phyloP scores from a whole-genome alignment of 306 rosid genomes.

The Trifolium subterraneum region DNA sequence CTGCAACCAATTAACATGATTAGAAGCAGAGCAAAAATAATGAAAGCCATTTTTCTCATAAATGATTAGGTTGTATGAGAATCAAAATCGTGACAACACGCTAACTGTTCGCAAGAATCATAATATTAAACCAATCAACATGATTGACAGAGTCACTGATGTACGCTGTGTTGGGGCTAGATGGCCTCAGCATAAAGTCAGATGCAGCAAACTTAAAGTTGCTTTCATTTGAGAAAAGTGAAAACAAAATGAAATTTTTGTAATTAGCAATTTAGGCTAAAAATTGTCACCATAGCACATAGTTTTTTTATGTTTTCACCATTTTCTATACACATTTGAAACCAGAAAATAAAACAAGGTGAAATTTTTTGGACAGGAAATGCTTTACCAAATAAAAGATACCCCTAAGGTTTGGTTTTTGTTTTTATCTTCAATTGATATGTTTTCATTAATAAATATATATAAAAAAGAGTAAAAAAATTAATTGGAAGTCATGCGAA shows the following conservation, averaged over 20 bases:
- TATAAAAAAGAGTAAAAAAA: background rate
- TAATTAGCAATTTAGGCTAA: background rate
- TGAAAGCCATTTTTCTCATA: background rate
- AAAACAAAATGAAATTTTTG: background rate
- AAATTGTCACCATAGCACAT: slow-evolving; percentile 8
- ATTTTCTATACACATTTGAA: background rate
- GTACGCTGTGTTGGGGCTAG: background rate
- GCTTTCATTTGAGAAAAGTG: background rate
- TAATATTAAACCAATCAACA: background rate
- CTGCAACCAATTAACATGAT: slow-evolving; percentile 45
- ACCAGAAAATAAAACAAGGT: slow-evolving; percentile 1
- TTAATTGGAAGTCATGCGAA: background rate
- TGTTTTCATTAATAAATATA: too few relatives aligned
- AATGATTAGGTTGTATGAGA: too few relatives aligned
- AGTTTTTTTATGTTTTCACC: background rate
- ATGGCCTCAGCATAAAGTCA: slow-evolving; percentile 7
- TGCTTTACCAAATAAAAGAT: background rate
- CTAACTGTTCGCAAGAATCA: background rate
- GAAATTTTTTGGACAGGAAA: background rate
- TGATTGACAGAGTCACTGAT: background rate
- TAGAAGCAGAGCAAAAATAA: slow-evolving; percentile 8
- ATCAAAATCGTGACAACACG: background rate
- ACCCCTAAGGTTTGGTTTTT: background rate
- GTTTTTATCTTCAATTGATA: slow-evolving; percentile 4
- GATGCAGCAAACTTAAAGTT: background rate